These are phyloP conservation scores for Mycena rebaudengoi DNA, from an alignment of 768 basidiomycete species.

Conservation along the genomic window DNA sequence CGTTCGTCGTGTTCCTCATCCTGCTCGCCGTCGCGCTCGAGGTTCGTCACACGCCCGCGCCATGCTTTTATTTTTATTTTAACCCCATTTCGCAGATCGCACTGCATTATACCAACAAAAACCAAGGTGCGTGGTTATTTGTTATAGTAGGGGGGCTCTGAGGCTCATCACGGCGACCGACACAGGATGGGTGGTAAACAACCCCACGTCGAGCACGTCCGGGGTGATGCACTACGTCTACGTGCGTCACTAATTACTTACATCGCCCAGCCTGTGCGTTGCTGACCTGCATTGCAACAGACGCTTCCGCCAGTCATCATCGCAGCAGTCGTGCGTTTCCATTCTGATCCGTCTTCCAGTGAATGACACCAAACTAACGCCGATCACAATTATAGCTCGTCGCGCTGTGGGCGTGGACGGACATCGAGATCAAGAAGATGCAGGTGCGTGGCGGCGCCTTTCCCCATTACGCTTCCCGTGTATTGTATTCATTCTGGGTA, in stretches of 20 bases:
- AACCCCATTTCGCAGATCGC: no score
- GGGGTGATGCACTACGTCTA: constrained; percentile 62
- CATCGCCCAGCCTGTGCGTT: neutral
- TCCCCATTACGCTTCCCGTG: no score
- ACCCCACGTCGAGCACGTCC: constrained; percentile 39
- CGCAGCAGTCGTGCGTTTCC: constrained; percentile 51
- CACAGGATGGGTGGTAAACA: constrained; percentile 54
- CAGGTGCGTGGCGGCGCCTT: constrained; percentile 45
- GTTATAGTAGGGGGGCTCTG: no score
- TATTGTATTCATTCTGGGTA: neutral
- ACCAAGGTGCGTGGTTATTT: constrained; percentile 49
- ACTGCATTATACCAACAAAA: constrained; percentile 53
- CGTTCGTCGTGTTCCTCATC: constrained; percentile 48
- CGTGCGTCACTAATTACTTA: constrained; percentile 41
- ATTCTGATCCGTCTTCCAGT: neutral
- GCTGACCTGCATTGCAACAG: constrained; percentile 35
- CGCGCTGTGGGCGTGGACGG: constrained; percentile 65
- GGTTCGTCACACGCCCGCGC: no score
- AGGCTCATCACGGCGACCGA: no score
- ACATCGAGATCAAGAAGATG: constrained; percentile 64
- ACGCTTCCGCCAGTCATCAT: constrained; percentile 62
- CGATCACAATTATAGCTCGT: constrained; percentile 48
- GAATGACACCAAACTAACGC: neutral
- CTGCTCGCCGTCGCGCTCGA: constrained; percentile 54
- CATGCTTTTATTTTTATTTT: no score